Evolutionary conservation across 441 rosid genomes (phyloP).

Genomic region (Syzygium syzygioides): DNA sequence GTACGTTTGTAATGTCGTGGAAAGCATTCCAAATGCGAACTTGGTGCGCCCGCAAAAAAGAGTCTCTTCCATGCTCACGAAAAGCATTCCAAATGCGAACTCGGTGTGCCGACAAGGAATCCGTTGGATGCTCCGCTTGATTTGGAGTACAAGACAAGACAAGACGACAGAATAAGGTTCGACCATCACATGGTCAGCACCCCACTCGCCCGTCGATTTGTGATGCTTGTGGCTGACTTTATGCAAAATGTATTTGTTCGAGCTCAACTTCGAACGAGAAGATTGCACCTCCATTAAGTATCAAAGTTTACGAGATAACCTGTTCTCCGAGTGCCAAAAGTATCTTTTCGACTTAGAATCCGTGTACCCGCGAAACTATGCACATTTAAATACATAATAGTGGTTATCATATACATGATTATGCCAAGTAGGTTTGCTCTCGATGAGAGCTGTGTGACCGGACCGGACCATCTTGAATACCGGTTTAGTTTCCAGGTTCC

Average conservation of each 20-base stretch:
- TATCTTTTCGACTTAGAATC: background rate
- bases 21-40: background rate
- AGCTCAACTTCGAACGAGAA: too few species aligned
- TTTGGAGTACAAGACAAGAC: background rate
- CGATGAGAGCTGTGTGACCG: too few species aligned
- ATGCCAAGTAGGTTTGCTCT: too few species aligned
- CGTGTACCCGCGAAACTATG: too few species aligned
- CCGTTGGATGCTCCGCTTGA: background rate
- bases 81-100: background rate
- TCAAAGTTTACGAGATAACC: too few species aligned
- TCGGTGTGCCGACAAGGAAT: background rate
- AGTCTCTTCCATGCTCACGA: background rate
- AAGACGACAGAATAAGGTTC: background rate
- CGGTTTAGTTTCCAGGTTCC: too few species aligned
- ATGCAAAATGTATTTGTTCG: background rate
- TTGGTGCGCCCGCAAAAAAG: too few species aligned
- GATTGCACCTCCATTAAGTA: background rate
- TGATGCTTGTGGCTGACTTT: background rate
- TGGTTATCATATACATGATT: too few species aligned
- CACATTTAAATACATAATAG: too few species aligned
- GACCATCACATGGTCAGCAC: background rate
- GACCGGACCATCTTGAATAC: too few species aligned
- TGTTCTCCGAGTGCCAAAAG: background rate
- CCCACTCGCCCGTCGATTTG: background rate
- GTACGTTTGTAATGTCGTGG: background rate